Evolutionary conservation across 1,284 basidiomycete genomes (phyloP), one percentile per base, ranked within the genome.

Genomic region (Inonotus hispidus): DNA sequence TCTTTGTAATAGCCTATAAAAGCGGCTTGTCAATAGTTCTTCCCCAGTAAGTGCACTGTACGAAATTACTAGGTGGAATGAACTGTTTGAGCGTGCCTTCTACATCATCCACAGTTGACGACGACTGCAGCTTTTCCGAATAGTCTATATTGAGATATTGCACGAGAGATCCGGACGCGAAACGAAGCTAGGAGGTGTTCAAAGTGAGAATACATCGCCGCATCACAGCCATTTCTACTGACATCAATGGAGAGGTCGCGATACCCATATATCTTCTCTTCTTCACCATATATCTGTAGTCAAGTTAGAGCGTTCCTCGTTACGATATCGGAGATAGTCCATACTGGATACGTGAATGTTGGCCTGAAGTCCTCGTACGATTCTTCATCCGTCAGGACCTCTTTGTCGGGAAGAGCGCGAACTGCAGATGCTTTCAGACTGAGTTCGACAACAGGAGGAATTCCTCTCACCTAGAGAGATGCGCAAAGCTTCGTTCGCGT

Each of bases 211-310:
- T 13, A 21, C 23, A 7, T 23, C 10, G 19, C 8, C 43, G 46
- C 63, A 60, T 37, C 41, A 59, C 57, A 27, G 52, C 13, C 47
- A 1, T 16, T 43, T 54, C 21, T 45, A 75, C 87, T 67, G 70
- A 95, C 93, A 72, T 95, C 84, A 67, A 97, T 88, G 37, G 81
- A 74, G 59, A 98, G 77, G 68, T 87, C 87, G 64, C 85, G 81
- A 75, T 98, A 99, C 2, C 96, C 96, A 72, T 96, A 99, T 67
- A 99, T 90, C 74, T 89, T 95, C 77, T 99, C 95, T 60, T 96
- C 91, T 69, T 98, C 93, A 57, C 96, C 96, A 71, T 90, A 98
- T 72, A 98, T 94, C 82, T 92, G 60, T 45, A 43, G 4, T 14
- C 0, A 5, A 11, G 29, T 47, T 25, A 11, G 29, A 64, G 37